These are phyloP conservation scores for Vitis rotundifolia DNA, from an alignment of 164 flowering plant species.

Conservation along the genomic window DNA sequence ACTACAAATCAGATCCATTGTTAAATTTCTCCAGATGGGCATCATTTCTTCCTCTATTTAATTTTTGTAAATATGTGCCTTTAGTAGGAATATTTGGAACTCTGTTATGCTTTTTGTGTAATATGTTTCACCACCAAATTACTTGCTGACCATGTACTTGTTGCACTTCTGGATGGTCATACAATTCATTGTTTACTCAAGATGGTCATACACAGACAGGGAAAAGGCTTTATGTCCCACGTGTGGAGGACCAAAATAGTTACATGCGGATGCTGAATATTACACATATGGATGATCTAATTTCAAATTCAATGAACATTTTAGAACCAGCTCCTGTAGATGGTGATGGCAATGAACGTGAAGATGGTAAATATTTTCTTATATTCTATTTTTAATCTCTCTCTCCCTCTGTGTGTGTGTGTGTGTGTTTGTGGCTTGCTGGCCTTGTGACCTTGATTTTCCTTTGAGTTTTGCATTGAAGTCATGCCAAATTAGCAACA, in stretches of 20 bases:
- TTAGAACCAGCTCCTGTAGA: constrained; percentile 84
- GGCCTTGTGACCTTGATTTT: too few relatives aligned
- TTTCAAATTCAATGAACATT: constrained; percentile 94
- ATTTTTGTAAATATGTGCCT: not conserved
- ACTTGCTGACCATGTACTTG: not conserved
- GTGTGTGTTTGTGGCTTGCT: too few relatives aligned
- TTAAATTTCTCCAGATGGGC: not conserved
- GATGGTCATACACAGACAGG: constrained; percentile 35
- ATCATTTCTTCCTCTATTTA: not conserved
- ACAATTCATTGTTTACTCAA: constrained; percentile 32
- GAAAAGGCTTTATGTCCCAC: constrained; percentile 89
- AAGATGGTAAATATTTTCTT: constrained; percentile 65
- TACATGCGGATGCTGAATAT: constrained; percentile 92
- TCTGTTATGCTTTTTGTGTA: too few relatives aligned
- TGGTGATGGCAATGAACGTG: constrained; percentile 73
- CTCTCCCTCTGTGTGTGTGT: not conserved
- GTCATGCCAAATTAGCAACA: too few relatives aligned
- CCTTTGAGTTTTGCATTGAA: too few relatives aligned
- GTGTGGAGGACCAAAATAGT: constrained; percentile 95
- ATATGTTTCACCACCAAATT: not conserved
- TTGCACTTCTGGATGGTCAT: not conserved
- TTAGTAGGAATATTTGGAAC: not conserved
- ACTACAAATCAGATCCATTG: not conserved
- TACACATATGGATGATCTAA: constrained; percentile 66
- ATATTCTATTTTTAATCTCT: not conserved